phyloP scores from a whole-genome alignment of 345 rosid species.

The Erysimum cheiranthoides region DNA sequence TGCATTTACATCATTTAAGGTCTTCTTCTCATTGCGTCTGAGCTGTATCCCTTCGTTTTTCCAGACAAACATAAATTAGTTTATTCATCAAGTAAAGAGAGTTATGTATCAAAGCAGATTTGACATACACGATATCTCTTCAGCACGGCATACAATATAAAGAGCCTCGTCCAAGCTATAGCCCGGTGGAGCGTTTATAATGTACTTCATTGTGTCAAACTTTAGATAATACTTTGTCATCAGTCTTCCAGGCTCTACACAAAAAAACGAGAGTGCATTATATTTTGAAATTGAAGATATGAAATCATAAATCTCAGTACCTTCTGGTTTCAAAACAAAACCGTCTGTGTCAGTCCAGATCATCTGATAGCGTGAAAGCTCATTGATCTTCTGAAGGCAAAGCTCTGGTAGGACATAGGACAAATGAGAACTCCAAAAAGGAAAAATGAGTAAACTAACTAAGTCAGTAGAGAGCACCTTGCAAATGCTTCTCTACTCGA shows the following conservation, averaged over 20 bases:
- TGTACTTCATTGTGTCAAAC: conserved; percentile 90
- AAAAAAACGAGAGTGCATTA: conserved; percentile 16
- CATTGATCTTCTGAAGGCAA: conserved; percentile 77
- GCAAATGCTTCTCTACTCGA: conserved; percentile 82
- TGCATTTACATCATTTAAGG: conserved; percentile 82
- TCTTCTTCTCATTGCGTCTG: conserved; percentile 94
- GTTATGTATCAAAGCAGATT: conserved; percentile 29
- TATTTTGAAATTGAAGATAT: conserved; percentile 21
- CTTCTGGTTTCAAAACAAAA: conserved; percentile 86
- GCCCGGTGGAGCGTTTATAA: conserved; percentile 67
- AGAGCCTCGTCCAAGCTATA: conserved; percentile 86
- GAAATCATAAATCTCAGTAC: conserved; percentile 49
- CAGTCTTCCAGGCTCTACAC: conserved; percentile 86
- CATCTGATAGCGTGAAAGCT: conserved; percentile 83
- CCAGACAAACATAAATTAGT: conserved; percentile 34
- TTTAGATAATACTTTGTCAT: conserved; percentile 97
- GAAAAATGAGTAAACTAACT: conserved; percentile 27
- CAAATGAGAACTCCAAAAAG: conserved; percentile 34
- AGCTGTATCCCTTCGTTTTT: conserved; percentile 95
- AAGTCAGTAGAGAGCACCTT: conserved; percentile 56
- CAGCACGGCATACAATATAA: conserved; percentile 76
- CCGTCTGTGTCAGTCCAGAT: conserved; percentile 91
- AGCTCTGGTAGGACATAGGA: conserved; percentile 57
- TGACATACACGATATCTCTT: conserved; percentile 89
- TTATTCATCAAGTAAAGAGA: background rate